Evolutionary conservation across 148 eudicot species (phyloP).

Genomic region (Linanthus parryae): DNA sequence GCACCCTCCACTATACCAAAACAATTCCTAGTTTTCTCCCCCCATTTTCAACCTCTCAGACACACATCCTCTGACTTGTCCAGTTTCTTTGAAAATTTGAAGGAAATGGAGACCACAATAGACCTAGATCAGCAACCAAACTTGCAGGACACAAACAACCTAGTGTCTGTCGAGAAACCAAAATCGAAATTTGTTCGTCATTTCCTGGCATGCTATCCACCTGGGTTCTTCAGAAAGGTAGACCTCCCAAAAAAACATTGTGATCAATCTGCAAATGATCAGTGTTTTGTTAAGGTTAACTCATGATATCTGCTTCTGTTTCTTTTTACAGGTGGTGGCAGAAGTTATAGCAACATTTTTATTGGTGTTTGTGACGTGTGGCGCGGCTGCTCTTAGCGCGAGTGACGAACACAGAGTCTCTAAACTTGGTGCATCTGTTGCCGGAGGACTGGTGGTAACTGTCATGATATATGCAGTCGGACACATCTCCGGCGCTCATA

Average conservation of each 20-base stretch:
- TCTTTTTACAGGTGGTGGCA: slow-evolving; percentile 35
- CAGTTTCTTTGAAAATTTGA: too few relatives aligned
- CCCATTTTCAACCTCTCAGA: too few relatives aligned
- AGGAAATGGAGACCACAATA: slow-evolving; percentile 6
- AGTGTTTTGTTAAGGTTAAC: not conserved
- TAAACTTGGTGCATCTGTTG: slow-evolving; percentile 49
- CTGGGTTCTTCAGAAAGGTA: slow-evolving; percentile 35
- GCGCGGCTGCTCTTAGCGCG: slow-evolving; percentile 43
- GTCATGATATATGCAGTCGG: slow-evolving; percentile 80
- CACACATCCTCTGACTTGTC: too few relatives aligned
- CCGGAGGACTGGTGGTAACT: slow-evolving; percentile 64
- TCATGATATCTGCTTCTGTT: not conserved
- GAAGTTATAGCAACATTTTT: slow-evolving; percentile 56
- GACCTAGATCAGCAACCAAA: slow-evolving; percentile 5
- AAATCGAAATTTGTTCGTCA: slow-evolving; percentile 9
- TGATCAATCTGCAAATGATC: not conserved
- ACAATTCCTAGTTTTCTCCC: too few relatives aligned
- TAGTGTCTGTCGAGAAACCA: slow-evolving; percentile 7
- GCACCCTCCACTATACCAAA: too few relatives aligned
- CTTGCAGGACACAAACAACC: not conserved
- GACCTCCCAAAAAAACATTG: not conserved
- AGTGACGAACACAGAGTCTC: slow-evolving; percentile 33
- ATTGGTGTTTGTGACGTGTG: slow-evolving; percentile 64
- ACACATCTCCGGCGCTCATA: slow-evolving; percentile 76
- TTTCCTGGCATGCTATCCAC: too few relatives aligned